Evolutionary conservation across 768 basidiomycete genomes (phyloP), one percentile per base, ranked within the genome.

Genomic region (Auricularia heimuer): DNA sequence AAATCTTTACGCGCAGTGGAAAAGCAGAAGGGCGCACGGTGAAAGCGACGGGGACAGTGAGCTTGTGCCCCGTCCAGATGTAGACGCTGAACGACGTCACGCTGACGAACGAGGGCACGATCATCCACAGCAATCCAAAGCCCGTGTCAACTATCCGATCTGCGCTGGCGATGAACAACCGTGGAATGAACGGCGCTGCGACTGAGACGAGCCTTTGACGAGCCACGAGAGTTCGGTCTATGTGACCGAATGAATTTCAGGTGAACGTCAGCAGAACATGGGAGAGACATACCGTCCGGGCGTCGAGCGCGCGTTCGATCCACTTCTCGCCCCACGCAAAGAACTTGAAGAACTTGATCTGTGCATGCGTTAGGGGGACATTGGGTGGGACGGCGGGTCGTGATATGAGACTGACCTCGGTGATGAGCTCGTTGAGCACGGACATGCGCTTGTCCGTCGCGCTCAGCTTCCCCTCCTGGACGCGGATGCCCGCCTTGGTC

Each of bases 21-120:
- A 45, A 14, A 24, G 54, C 35, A 7, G 6, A 33, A 24, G 34
- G 34, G 77, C 84, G 42, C 54, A 87, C 87, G 54, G 94, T 96
- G 72, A 96, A 96, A 0, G 95, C 94, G 18, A 85, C 81, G 8
- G 88, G 80, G 61, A 94, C 80, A 0, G 91, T 89, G 60, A 98
- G 73, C 71, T 90, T 77, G 58, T 92, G 82, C 0, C 90, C 89
- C 68, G 82, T 84, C 67, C 84, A 75, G 34, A 94, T 84, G 67
- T 84, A 93, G 21, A 79, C 80, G 70, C 85, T 80, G 81, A 96
- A 96, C 1, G 89, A 86, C 16, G 90, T 81, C 64, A 94, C 81
- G 1, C 91, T 92, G 18, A 96, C 85, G 12, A 90, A 73, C 61
- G 93, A 86, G 0, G 94, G 94, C 0, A 90, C 89, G 8, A 80